Conservation (phyloP, 305 asterid species). For the Withania somnifera region DNA sequence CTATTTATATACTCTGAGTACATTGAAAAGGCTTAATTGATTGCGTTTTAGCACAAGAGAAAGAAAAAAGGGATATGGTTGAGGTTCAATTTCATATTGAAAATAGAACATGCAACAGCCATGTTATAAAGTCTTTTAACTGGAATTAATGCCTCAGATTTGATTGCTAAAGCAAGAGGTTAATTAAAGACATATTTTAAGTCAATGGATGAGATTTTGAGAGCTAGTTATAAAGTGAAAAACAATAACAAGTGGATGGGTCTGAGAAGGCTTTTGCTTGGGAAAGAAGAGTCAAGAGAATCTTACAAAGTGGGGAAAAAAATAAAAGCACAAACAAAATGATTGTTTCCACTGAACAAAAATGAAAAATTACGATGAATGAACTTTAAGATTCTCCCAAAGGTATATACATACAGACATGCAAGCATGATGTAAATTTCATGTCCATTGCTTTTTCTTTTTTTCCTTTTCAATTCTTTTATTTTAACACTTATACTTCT, state of each 20-base stretch:
- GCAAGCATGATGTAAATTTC: not conserved
- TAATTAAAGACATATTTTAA: not conserved
- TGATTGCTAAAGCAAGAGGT: not conserved
- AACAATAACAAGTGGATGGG: not conserved
- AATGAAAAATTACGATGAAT: not conserved
- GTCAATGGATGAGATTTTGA: not conserved
- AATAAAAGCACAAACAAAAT: slow-evolving; percentile 26
- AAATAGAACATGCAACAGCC: not conserved
- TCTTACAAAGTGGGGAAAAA: slow-evolving; percentile 26
- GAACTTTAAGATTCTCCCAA: not conserved
- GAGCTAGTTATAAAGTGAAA: not conserved
- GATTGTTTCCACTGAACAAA: slow-evolving; percentile 27
- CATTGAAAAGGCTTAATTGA: not conserved
- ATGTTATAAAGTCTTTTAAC: not conserved
- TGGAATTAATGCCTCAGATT: not conserved
- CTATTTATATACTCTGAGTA: not conserved
- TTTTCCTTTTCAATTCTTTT: not conserved
- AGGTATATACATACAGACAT: not conserved
- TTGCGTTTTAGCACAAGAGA: not conserved
- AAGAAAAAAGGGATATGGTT: not conserved
- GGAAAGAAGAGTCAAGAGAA: slow-evolving; percentile 36
- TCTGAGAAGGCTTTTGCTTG: slow-evolving; percentile 27
- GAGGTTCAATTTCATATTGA: not conserved
- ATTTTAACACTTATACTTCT: not conserved
- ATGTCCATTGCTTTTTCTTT: not conserved